Evolutionary conservation across 1,284 basidiomycete species (phyloP).

Genomic region (Cystobasidium slooffiae): DNA sequence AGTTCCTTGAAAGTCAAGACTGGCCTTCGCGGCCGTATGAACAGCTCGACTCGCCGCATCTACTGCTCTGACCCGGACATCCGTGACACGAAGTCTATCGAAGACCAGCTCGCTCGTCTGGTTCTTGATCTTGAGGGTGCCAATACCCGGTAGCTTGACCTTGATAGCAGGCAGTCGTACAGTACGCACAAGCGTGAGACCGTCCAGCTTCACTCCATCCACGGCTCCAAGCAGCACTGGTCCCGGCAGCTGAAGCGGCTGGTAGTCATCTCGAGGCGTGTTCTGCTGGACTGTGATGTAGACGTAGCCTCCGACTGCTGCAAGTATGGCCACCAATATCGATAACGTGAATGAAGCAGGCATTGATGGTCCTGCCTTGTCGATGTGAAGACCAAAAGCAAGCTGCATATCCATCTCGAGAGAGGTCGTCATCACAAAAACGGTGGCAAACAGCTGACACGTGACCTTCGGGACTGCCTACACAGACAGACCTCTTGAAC

Average conservation of each 20-base stretch:
- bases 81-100: slow-evolving; percentile 33
- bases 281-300: slow-evolving; percentile 31
- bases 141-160: slow-evolving; percentile 30
- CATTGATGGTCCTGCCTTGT: slow-evolving; percentile 15
- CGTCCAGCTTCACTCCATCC: slow-evolving; percentile 40
- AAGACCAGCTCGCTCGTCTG: slow-evolving; percentile 42
- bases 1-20: slow-evolving; percentile 3
- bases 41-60: slow-evolving; percentile 29
- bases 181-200: slow-evolving; percentile 37
- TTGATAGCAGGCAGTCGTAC: slow-evolving; percentile 39
- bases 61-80: slow-evolving; percentile 18
- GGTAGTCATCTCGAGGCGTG: slow-evolving; percentile 26
- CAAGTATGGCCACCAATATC: slow-evolving; percentile 4
- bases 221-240: slow-evolving; percentile 36
- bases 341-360: slow-evolving; percentile 3
- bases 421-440: not conserved
- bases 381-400: not conserved
- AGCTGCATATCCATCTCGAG: slow-evolving; percentile 4
- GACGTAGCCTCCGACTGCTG: slow-evolving; percentile 34
- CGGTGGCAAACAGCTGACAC: slow-evolving; percentile 11
- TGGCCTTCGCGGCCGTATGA: slow-evolving; percentile 12
- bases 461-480: not conserved
- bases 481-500: too few species aligned
- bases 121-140: slow-evolving; percentile 36
- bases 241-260: slow-evolving; percentile 22